Base-by-base conservation (phyloP, 2,329 filamentous ascomycete genomes). In the Pezicula carpinea region DNA sequence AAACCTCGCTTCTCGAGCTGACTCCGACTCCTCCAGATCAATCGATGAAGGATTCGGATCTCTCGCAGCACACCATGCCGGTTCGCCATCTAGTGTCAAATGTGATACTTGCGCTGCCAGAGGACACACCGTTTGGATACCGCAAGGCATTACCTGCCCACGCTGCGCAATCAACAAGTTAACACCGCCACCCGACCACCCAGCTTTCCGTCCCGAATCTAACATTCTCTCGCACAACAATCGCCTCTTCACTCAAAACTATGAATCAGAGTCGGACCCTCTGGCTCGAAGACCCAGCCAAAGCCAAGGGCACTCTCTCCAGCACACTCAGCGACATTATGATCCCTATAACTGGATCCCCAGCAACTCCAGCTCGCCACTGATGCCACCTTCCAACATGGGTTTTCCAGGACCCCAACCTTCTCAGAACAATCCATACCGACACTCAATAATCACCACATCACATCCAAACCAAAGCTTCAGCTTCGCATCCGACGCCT, bases 131-230 rank as follows among this genome's bases (percentile, higher is more conserved):
- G 38, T 40, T 23, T 40, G 22, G 19, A 40, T 23, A 40, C 19
- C 22, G 4, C 38, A 40, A 40, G 38, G 38, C 5, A 23, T 23
- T 13, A 21, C 38, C n/a, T 40, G 38, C 19, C 38, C 38, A 26
- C 38, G 38, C n/a, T 40, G 38, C 22, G 21, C 38, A 26, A 40
- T 23, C 19, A 40, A 40, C 38, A 40, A 40, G 19, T 40, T 40
- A 23, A 40, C 38, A 23, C 38, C 38, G 10, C 19, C 19, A 15
- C 38, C 38, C 6, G 38, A 40, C n/a, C 38, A 40, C 14, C 19
- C 22, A 14, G 22, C 8, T 15, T 23, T 23, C 38, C 19, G 22
- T 8, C 22, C 19, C 26, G 38, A 40, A 40, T 22, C 19, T 26
- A 19, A 15, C 19, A 40, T 13, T 15, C n/a, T 26, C n/a, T 15